Conservation (phyloP, 352 stramenopile species). For the Elongisporangium undulatum region DNA sequence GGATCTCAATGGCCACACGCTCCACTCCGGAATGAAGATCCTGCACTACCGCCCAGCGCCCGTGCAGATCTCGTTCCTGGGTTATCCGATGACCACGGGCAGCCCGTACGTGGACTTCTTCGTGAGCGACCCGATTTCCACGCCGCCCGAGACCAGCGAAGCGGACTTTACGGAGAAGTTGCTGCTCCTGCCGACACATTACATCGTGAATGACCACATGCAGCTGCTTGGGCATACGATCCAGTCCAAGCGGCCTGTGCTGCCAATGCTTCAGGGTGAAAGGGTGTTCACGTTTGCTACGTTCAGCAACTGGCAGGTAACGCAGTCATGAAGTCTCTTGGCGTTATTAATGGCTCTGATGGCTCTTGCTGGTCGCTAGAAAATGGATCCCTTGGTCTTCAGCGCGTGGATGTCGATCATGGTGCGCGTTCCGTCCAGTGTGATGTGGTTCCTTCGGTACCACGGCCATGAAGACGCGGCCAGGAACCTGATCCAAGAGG, state of each 20-base stretch:
- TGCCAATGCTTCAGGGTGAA: conserved; percentile 7
- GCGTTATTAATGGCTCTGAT: neutral
- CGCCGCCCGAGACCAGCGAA: conserved; percentile 29
- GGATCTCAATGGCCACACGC: conserved; percentile 83
- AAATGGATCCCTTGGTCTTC: conserved; percentile 78
- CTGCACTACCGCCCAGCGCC: conserved; percentile 57
- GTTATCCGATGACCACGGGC: conserved; percentile 74
- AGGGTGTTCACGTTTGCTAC: conserved; percentile 65
- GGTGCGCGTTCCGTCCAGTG: conserved; percentile 45
- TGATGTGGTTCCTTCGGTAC: conserved; percentile 80
- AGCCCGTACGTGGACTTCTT: conserved; percentile 60
- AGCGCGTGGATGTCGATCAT: conserved; percentile 79
- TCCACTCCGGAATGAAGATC: conserved; percentile 66
- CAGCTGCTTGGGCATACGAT: conserved; percentile 65
- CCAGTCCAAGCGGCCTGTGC: conserved; percentile 18
- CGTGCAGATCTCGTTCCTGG: conserved; percentile 69
- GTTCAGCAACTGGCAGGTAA: conserved; percentile 83
- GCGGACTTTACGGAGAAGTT: conserved; percentile 69
- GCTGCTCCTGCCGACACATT: conserved; percentile 61
- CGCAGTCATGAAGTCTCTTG: neutral
- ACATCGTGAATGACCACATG: conserved; percentile 84
- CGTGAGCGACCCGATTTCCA: conserved; percentile 52
- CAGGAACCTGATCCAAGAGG: conserved; percentile 43
- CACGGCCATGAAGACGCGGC: conserved; percentile 39
- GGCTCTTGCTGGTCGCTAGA: conserved; percentile 15